These are phyloP conservation scores for Euphorbia schlechtendalii DNA, from an alignment of 441 rosid genomes.

Conservation along the genomic window DNA sequence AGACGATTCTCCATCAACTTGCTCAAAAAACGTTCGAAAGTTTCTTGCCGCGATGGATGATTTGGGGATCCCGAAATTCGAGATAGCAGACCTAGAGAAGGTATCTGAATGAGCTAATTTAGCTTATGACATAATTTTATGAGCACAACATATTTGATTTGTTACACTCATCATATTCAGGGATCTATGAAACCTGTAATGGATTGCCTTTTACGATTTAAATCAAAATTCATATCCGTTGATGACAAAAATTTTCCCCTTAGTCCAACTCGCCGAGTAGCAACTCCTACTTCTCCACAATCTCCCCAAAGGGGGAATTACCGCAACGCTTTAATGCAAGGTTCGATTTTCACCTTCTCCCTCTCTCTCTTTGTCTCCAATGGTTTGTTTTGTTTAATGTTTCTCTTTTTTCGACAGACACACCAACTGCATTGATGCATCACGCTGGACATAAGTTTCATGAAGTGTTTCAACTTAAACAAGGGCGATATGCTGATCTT, in stretches of 20 bases:
- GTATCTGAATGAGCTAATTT: slow-evolving; percentile 23
- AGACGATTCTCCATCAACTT: slow-evolving; percentile 21
- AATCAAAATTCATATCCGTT: slow-evolving; percentile 25
- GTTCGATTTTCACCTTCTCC: no score
- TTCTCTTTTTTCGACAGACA: slow-evolving; percentile 41
- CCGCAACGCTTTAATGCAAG: no score
- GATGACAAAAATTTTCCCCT: slow-evolving; percentile 19
- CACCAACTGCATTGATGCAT: slow-evolving; percentile 40
- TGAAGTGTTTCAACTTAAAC: slow-evolving; percentile 61
- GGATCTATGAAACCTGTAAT: slow-evolving; percentile 48
- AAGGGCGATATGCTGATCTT: slow-evolving; percentile 58
- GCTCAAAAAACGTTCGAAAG: slow-evolving; percentile 29
- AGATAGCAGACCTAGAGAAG: slow-evolving; percentile 49
- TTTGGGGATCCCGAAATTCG: slow-evolving; percentile 40
- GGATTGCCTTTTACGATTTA: slow-evolving; percentile 37
- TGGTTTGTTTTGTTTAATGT: no score
- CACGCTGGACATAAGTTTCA: slow-evolving; percentile 61
- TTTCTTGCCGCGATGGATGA: slow-evolving; percentile 41
- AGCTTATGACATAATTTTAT: not conserved
- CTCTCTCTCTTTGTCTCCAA: no score
- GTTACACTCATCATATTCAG: slow-evolving; percentile 24
- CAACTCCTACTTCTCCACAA: slow-evolving; percentile 31
- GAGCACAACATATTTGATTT: not conserved
- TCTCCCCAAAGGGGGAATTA: no score
- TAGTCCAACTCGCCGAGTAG: slow-evolving; percentile 21